Conservation (phyloP, 2,329 filamentous ascomycete species). For the Bisporella sp. region DNA sequence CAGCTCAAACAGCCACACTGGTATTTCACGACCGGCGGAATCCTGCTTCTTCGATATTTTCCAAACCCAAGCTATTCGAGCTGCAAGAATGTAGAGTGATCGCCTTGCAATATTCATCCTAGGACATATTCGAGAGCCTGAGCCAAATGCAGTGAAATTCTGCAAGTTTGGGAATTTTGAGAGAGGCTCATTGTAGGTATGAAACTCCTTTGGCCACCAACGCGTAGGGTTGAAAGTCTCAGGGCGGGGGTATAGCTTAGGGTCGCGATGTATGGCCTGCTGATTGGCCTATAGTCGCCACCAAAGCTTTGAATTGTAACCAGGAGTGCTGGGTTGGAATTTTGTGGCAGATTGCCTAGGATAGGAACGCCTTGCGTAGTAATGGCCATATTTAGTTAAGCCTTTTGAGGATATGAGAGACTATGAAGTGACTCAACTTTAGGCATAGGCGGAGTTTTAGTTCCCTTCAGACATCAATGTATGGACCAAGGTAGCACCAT, state of each 20-base stretch:
- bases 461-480: no score
- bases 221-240: conserved; percentile 38
- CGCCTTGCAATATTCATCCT: conserved; percentile 41
- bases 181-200: conserved; percentile 35
- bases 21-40: no score
- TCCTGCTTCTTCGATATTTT: background rate
- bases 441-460: no score
- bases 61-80: conserved; percentile 8
- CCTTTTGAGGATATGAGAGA: no score
- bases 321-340: conserved; percentile 24
- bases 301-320: conserved; percentile 34
- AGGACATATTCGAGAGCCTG: conserved; percentile 44
- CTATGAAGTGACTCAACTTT: no score
- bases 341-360: no score
- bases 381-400: no score
- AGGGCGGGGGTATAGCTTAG: conserved; percentile 33
- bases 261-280: conserved; percentile 23
- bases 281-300: conserved; percentile 26
- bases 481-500: no score
- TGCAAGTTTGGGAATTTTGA: conserved; percentile 51
- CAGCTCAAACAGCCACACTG: no score
- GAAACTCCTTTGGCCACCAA: conserved; percentile 31
- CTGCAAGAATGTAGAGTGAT: conserved; percentile 3
- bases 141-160: conserved; percentile 44
- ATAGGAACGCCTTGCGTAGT: no score